Evolutionary conservation across 768 basidiomycete genomes (phyloP).

Genomic region (Boletus rubroflammeus): DNA sequence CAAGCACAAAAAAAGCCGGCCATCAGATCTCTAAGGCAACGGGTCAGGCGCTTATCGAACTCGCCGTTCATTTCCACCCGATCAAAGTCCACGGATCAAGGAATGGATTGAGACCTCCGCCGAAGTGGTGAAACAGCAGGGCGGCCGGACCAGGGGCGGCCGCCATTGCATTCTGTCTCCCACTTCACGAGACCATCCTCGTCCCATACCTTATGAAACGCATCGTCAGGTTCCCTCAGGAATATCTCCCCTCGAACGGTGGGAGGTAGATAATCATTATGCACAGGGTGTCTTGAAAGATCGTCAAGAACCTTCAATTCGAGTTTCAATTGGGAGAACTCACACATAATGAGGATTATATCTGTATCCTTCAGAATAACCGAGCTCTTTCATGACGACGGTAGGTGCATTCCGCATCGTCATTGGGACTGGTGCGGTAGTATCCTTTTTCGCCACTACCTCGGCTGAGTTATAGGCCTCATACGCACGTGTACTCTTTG

Average conservation of each 20-base stretch:
- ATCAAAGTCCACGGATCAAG: neutral
- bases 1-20: neutral
- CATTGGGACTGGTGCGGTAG: slow-evolving; percentile 61
- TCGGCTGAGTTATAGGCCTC: slow-evolving; percentile 72
- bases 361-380: slow-evolving; percentile 59
- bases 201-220: slow-evolving; percentile 53
- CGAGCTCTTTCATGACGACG: slow-evolving; percentile 60
- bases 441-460: slow-evolving; percentile 51
- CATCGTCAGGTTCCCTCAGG: slow-evolving; percentile 42
- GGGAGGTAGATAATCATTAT: slow-evolving; percentile 58
- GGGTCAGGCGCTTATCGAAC: neutral
- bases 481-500: slow-evolving; percentile 78
- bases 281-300: slow-evolving; percentile 54
- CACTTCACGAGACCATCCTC: slow-evolving; percentile 52
- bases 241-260: slow-evolving; percentile 43
- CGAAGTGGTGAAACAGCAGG: neutral
- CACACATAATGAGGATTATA: slow-evolving; percentile 61
- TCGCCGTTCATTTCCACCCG: neutral
- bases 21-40: neutral
- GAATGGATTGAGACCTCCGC: neutral
- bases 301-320: neutral
- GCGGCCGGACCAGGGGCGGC: slow-evolving; percentile 46
- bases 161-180: slow-evolving; percentile 53
- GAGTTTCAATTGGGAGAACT: slow-evolving; percentile 15
- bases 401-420: slow-evolving; percentile 79